A percentile compares a stretch with the other conserved stretches of the same genome.
phyloP scores from a whole-genome alignment of 148 eudicot species.

The Camellia granthamiana region DNA sequence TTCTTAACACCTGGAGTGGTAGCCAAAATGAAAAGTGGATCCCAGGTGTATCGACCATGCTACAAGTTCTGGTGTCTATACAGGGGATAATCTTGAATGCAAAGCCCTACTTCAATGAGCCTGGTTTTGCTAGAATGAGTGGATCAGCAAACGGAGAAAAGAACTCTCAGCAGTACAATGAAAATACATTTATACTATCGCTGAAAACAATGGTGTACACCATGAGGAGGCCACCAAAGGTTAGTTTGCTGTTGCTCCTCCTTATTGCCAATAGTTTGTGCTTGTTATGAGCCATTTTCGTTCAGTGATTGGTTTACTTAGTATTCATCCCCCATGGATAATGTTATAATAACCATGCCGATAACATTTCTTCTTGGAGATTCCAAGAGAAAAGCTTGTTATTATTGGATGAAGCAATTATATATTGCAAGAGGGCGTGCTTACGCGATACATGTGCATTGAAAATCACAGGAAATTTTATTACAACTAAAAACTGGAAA shows the following conservation, averaged over 20 bases:
- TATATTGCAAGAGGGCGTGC: not conserved
- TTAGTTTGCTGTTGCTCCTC: slow-evolving; percentile 16
- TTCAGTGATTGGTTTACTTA: not conserved
- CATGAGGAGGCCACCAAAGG: slow-evolving; percentile 77
- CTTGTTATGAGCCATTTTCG: not conserved
- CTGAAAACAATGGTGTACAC: slow-evolving; percentile 71
- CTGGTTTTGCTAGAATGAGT: slow-evolving; percentile 41
- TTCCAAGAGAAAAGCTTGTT: not conserved
- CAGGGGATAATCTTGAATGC: slow-evolving; percentile 77
- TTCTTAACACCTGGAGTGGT: slow-evolving; percentile 82
- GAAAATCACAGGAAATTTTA: no score
- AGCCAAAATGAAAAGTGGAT: slow-evolving; percentile 59
- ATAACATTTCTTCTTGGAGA: not conserved
- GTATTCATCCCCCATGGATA: not conserved
- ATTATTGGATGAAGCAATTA: not conserved
- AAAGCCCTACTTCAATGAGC: slow-evolving; percentile 74
- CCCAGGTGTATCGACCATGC: slow-evolving; percentile 61
- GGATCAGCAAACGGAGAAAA: slow-evolving; percentile 36
- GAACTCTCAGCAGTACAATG: slow-evolving; percentile 48
- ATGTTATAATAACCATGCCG: not conserved
- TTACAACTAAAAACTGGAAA: no score
- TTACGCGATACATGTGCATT: no score
- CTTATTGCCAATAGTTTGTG: not conserved
- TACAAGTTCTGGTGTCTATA: slow-evolving; percentile 81
- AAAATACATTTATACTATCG: slow-evolving; percentile 46